Conservation (phyloP, 2,329 filamentous ascomycete genomes). For the Aspergillus sclerotialis region DNA sequence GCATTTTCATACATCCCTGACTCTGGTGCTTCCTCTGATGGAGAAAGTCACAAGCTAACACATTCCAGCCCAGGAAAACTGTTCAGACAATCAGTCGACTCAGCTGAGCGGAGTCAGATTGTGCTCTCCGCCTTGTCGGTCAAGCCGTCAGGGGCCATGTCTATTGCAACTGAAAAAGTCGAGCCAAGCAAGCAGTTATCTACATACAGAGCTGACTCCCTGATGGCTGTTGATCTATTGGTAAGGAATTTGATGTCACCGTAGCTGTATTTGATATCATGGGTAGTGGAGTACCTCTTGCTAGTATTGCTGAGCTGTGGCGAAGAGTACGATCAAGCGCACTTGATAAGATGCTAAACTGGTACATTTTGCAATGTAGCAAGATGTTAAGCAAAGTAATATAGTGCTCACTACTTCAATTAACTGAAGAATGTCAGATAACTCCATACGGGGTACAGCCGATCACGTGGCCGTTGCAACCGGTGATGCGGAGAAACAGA, state of each 20-base stretch:
- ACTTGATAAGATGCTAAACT: background rate
- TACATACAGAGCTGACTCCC: constrained; percentile 17
- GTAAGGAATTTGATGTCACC: constrained; percentile 15
- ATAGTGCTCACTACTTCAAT: too few species aligned
- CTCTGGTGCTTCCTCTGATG: background rate
- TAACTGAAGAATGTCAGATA: too few species aligned
- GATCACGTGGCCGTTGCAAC: too few species aligned
- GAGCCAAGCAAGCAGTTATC: constrained; percentile 7
- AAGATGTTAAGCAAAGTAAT: too few species aligned
- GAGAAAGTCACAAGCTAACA: background rate
- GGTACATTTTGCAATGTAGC: too few species aligned
- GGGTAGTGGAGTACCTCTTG: constrained; percentile 6
- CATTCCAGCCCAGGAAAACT: background rate
- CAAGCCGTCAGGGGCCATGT: background rate
- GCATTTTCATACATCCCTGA: background rate
- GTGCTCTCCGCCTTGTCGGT: background rate
- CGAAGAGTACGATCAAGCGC: background rate
- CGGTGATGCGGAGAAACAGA: too few species aligned
- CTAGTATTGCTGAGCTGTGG: background rate
- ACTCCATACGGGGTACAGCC: too few species aligned
- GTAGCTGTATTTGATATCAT: constrained; percentile 20
- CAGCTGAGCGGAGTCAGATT: background rate
- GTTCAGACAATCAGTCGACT: background rate
- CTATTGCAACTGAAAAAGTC: background rate
- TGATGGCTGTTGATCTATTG: constrained; percentile 19